phyloP scores from a whole-genome alignment of 257 asterid species.

The Solanum chaucha region DNA sequence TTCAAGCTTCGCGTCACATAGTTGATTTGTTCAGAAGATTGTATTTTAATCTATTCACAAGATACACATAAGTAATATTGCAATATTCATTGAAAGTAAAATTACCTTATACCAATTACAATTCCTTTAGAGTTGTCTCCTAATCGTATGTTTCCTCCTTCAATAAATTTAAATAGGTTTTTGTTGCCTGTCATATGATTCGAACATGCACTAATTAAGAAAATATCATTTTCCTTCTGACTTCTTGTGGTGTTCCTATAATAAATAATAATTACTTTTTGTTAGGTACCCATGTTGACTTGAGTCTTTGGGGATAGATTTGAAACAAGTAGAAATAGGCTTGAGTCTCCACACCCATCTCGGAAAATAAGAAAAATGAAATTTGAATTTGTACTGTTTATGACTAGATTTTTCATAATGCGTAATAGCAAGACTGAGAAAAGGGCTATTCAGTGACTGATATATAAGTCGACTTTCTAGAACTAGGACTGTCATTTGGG shows the following conservation, averaged over 20 bases:
- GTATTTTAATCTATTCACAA: background rate
- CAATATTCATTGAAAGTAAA: background rate
- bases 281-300: too few species aligned
- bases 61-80: background rate
- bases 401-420: background rate
- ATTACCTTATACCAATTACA: background rate
- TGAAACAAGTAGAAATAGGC: background rate
- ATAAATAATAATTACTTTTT: too few species aligned
- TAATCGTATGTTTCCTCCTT: background rate
- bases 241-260: too few species aligned
- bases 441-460: background rate
- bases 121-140: background rate
- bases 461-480: background rate
- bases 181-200: too few species aligned
- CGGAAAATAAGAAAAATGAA: too few species aligned
- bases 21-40: background rate
- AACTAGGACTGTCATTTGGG: background rate
- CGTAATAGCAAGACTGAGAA: background rate
- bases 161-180: too few species aligned
- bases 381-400: too few species aligned
- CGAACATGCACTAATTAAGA: too few species aligned
- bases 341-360: background rate
- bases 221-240: too few species aligned
- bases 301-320: too few species aligned
- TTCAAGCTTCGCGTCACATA: too few species aligned